Conservation (phyloP, 352 stramenopile genomes). For the Thraustotheca clavata region DNA sequence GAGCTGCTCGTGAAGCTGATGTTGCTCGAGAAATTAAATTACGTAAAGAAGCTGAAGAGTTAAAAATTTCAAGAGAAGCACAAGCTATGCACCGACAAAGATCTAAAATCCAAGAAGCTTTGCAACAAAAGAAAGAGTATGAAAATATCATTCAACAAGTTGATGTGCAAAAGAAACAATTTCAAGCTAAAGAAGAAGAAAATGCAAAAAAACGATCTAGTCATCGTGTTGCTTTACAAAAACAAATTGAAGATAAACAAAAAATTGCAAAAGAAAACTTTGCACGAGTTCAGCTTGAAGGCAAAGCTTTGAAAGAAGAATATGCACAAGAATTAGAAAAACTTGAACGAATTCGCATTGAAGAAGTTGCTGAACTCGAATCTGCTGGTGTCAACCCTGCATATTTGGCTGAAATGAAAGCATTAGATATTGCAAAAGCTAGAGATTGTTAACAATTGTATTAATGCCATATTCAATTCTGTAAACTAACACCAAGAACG, state of each 20-base stretch:
- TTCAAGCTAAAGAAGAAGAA: constrained; percentile 47
- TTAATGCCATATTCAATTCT: no score
- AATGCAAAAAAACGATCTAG: constrained; percentile 54
- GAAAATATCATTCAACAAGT: constrained; percentile 82
- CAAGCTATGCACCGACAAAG: constrained; percentile 66
- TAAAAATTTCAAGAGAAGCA: constrained; percentile 50
- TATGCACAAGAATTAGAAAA: constrained; percentile 75
- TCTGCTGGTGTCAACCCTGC: constrained; percentile 81
- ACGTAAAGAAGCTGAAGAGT: constrained; percentile 76
- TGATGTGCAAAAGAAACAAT: constrained; percentile 27
- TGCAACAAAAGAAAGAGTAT: constrained; percentile 83
- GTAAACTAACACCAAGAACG: no score
- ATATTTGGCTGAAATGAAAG: constrained; percentile 90
- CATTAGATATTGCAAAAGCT: constrained; percentile 79
- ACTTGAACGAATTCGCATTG: constrained; percentile 80
- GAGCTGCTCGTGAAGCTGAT: constrained; percentile 79
- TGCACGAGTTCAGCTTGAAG: constrained; percentile 54
- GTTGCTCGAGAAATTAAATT: constrained; percentile 73
- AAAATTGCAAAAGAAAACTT: constrained; percentile 65
- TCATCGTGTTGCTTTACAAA: constrained; percentile 75
- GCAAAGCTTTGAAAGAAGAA: constrained; percentile 62
- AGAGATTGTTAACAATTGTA: constrained; percentile 19
- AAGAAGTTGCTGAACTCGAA: constrained; percentile 84
- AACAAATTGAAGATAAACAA: constrained; percentile 87
- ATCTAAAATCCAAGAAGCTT: constrained; percentile 62